A percentile compares a stretch with the other conserved stretches of the same genome.
Evolutionary conservation across 2,329 filamentous ascomycete species (phyloP).

Genomic region (Sordariomycetes sp.): DNA sequence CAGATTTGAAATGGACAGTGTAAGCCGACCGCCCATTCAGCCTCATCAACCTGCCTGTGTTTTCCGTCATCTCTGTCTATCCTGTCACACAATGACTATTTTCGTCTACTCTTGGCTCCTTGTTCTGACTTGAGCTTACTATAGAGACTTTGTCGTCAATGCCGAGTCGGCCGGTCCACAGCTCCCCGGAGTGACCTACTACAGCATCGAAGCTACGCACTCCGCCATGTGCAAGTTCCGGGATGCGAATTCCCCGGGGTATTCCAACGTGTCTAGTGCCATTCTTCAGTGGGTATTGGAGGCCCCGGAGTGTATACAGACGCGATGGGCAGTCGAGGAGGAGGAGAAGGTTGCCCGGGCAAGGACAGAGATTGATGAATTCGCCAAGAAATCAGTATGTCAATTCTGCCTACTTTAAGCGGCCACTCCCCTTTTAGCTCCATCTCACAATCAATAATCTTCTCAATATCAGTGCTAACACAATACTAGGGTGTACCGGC

Average conservation of each 20-base stretch:
- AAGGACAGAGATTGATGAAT: slow-evolving; percentile 29
- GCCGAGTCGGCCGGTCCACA: slow-evolving; percentile 55
- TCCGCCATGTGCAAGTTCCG: slow-evolving; percentile 62
- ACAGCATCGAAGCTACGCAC: slow-evolving; percentile 63
- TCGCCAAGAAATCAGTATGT: slow-evolving; percentile 16
- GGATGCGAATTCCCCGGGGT: slow-evolving; percentile 51
- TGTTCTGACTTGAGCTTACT: slow-evolving; percentile 4
- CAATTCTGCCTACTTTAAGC: not conserved
- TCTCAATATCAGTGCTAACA: not conserved
- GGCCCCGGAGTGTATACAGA: slow-evolving; percentile 37
- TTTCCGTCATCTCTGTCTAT: not conserved
- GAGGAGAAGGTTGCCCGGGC: slow-evolving; percentile 32
- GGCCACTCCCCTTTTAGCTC: not conserved
- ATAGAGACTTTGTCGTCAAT: slow-evolving; percentile 50
- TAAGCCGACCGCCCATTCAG: slow-evolving; percentile 12
- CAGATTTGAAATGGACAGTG: slow-evolving; percentile 51
- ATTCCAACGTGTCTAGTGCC: slow-evolving; percentile 33
- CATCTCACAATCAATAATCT: not conserved
- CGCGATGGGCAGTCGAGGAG: slow-evolving; percentile 47
- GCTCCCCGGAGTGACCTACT: slow-evolving; percentile 56
- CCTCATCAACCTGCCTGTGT: not conserved
- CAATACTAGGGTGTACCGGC: not conserved
- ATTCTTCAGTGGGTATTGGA: slow-evolving; percentile 38
- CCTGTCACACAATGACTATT: not conserved
- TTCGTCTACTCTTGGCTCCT: not conserved